Base-by-base conservation (phyloP, 345 rosid species). In the Pistacia vera region DNA sequence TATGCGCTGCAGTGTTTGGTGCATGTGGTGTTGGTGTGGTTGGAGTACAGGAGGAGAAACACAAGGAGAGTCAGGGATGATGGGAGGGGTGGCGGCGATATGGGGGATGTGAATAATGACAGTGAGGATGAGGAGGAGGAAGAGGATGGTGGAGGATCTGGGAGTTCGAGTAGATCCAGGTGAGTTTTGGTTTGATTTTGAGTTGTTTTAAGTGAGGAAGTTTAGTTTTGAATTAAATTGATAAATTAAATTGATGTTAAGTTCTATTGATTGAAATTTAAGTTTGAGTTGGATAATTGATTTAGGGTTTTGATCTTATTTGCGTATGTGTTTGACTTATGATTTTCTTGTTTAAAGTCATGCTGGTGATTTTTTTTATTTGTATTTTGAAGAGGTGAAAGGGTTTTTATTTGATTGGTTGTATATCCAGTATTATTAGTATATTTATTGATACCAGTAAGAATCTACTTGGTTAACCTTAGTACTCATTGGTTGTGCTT, bases 21-120 rank as follows among this genome's bases (percentile, higher is more conserved):
- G 56, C 99, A 96, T 70, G 87, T 93, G 77, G 94, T 91, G 68
- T 78, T 96, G 80, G 99, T 96, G 64, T 96, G 93, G 97, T 73
- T 91, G 77, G 98, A 93, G 87, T 96, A 83, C 73, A 78, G 94
- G 88, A 86, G 88, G 73, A 87, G 99, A 85, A 90, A 76, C 79
- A 18, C 55, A n/a, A 80, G 85, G 68, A 79, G 87, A 54, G 79
- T 48, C 63, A 79, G 88, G 66, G 95, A 90, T 59, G 88, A 79
- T 74, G 77, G 18, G 82, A 73, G 57, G 76, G 62, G 30, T 75
- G 68, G 67, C 54, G 54, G 28, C 3, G 71, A 61, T 73, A 48
- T n/a, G 63, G 70, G 58, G n/a, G 77, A 71, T 82, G 83, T 66
- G n/a, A 80, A 79, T 41, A 82, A 73, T 62, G 78, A 73, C n/a